Conservation (phyloP, 805 yeast genomes). For the Teunomyces barrocoloradensis region DNA sequence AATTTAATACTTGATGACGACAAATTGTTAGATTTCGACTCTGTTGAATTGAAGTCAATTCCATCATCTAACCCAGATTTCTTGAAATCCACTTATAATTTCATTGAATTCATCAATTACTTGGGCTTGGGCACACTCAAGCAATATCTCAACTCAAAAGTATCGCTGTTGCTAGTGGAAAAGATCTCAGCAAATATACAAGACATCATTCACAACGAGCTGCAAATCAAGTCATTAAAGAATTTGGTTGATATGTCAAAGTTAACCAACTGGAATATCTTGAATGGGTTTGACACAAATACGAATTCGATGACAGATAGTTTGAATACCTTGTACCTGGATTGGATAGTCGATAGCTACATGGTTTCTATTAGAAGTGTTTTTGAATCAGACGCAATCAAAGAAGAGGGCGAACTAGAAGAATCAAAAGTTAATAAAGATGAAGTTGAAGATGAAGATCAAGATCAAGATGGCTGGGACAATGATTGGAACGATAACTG, state of each 20-base stretch:
- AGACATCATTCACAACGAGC: constrained; percentile 15
- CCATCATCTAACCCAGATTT: constrained; percentile 3
- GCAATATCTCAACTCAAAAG: constrained; percentile 23
- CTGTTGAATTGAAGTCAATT: background rate
- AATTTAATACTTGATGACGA: constrained; percentile 7
- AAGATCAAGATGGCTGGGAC: constrained; percentile 22
- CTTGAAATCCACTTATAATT: constrained; percentile 23
- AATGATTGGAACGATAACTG: constrained; percentile 29
- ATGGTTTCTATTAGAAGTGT: constrained; percentile 25
- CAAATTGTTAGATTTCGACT: constrained; percentile 7
- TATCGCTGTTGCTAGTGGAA: constrained; percentile 28
- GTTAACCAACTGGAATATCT: constrained; percentile 22
- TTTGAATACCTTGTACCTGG: constrained; percentile 24
- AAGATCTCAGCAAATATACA: constrained; percentile 31
- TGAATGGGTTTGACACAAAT: constrained; percentile 5
- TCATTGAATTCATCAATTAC: constrained; percentile 30
- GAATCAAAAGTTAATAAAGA: background rate
- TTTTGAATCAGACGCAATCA: constrained; percentile 2
- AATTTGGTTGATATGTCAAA: constrained; percentile 17
- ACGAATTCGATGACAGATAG: constrained; percentile 11
- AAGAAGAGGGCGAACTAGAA: background rate
- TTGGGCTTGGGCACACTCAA: constrained; percentile 21
- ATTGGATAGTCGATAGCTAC: constrained; percentile 34
- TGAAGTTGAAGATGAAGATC: constrained; percentile 1
- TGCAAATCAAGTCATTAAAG: constrained; percentile 18